Percentiles rank a stretch among this genome's conserved stretches.
Evolutionary conservation across 2,329 filamentous ascomycete genomes (phyloP).

Genomic region (Falciphora oryzae): DNA sequence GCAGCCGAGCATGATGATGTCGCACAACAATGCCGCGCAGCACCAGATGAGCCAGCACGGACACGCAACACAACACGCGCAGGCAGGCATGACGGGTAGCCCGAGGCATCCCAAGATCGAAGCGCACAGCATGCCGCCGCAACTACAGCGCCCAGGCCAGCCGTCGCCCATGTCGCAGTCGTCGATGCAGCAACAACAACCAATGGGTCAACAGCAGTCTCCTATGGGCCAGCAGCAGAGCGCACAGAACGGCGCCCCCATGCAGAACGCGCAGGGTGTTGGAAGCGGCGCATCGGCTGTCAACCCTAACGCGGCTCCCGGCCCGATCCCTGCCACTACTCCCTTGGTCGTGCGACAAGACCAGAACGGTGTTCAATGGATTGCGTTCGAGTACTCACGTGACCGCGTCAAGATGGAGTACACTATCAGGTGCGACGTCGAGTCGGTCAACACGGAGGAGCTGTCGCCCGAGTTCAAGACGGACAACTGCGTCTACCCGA

Average conservation of each 20-base stretch:
- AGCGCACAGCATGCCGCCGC: conserved; percentile 49
- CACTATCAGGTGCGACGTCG: conserved; percentile 95
- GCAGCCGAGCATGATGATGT: conserved; percentile 63
- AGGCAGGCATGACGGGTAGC: conserved; percentile 52
- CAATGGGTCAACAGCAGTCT: conserved; percentile 24
- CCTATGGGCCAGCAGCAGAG: conserved; percentile 18
- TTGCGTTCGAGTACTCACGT: conserved; percentile 95
- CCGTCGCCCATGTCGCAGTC: conserved; percentile 37
- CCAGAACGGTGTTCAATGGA: conserved; percentile 96
- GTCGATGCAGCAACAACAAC: conserved; percentile 12
- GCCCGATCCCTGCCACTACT: conserved; percentile 93
- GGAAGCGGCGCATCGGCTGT: conserved; percentile 42
- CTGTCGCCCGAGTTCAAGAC: conserved; percentile 88
- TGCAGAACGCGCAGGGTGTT: conserved; percentile 40
- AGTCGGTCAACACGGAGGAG: conserved; percentile 88
- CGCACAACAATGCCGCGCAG: conserved; percentile 46
- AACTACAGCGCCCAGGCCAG: conserved; percentile 52
- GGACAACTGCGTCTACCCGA: conserved; percentile 96
- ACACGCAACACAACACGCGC: conserved; percentile 51
- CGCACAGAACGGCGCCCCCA: conserved; percentile 33
- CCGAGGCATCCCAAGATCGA: conserved; percentile 59
- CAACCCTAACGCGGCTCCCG: conserved; percentile 87
- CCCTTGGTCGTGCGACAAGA: conserved; percentile 92
- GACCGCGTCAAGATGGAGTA: conserved; percentile 99
- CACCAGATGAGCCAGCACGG: conserved; percentile 55